phyloP scores from a whole-genome alignment of 148 eudicot genomes.

The Vaccinium vitisidaea region DNA sequence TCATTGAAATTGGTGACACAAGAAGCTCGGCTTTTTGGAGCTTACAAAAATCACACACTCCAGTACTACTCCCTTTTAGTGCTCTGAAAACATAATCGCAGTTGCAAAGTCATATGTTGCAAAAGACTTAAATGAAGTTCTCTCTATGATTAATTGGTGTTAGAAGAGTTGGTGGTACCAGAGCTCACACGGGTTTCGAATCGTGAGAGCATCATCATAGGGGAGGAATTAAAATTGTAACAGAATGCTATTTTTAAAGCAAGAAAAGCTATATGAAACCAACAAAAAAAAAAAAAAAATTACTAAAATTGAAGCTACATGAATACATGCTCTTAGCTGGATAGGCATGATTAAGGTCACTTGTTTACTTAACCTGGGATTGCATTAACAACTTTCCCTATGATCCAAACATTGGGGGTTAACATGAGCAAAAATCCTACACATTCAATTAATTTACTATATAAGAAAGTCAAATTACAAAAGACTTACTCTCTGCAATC shows the following conservation, averaged over 20 bases:
- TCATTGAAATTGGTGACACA: no score
- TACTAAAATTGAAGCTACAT: not conserved
- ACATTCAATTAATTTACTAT: constrained; percentile 10
- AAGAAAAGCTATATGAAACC: not conserved
- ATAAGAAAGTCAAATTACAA: constrained; percentile 22
- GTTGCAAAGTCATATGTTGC: no score
- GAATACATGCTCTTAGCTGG: constrained; percentile 3
- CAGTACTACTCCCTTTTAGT: no score
- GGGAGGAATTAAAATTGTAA: no score
- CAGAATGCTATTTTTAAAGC: not conserved
- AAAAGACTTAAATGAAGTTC: no score
- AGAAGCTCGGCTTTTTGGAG: no score
- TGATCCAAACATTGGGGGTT: constrained; percentile 1
- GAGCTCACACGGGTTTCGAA: no score
- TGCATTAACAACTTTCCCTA: not conserved
- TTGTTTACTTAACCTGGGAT: not conserved
- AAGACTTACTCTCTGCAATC: constrained; percentile 18
- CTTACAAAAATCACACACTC: no score
- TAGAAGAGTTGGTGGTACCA: no score
- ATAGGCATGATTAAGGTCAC: constrained; percentile 8
- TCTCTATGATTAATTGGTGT: no score
- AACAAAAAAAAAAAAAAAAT: not conserved
- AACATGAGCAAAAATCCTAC: constrained; percentile 19
- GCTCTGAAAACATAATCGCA: no score
- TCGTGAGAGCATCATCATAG: no score